Conservation (phyloP, 306 rosid genomes). For the Quercus bicolor region DNA sequence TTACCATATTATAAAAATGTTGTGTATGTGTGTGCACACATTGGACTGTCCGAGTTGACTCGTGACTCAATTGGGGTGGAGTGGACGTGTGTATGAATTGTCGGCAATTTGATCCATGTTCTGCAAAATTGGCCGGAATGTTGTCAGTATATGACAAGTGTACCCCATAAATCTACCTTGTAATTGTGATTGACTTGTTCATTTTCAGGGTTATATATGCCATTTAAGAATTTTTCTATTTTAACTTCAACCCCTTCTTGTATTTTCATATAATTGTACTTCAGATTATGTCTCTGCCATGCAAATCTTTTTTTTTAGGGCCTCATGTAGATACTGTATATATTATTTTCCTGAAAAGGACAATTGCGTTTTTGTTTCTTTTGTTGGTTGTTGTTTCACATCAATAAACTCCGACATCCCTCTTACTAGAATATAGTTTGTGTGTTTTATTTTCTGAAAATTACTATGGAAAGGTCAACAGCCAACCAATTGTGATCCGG, state of each 20-base stretch:
- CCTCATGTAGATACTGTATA: not conserved
- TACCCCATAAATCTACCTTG: conserved; percentile 8
- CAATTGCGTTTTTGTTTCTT: conserved; percentile 33
- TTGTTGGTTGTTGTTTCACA: conserved; percentile 25
- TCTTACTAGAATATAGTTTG: conserved; percentile 18
- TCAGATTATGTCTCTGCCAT: conserved; percentile 29
- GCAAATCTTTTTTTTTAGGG: conserved; percentile 34
- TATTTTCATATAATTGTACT: conserved; percentile 29
- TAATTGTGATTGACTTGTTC: not conserved
- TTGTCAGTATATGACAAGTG: conserved; percentile 4
- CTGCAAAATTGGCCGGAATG: conserved; percentile 33
- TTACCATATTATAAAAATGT: not conserved
- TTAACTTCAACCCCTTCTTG: not conserved
- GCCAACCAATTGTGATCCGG: conserved; percentile 25
- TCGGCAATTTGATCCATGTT: conserved; percentile 37
- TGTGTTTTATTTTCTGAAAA: conserved; percentile 22
- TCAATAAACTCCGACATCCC: conserved; percentile 27
- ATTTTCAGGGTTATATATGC: conserved; percentile 25
- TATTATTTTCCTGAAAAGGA: conserved; percentile 17
- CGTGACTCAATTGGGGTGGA: conserved; percentile 27
- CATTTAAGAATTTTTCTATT: conserved; percentile 25
- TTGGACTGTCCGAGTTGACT: conserved; percentile 24
- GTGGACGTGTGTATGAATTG: conserved; percentile 9
- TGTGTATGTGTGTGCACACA: not conserved
- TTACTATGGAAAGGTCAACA: conserved; percentile 26